Base-by-base conservation (phyloP, 257 asterid species). In the Parsonsia alboflavescens region DNA sequence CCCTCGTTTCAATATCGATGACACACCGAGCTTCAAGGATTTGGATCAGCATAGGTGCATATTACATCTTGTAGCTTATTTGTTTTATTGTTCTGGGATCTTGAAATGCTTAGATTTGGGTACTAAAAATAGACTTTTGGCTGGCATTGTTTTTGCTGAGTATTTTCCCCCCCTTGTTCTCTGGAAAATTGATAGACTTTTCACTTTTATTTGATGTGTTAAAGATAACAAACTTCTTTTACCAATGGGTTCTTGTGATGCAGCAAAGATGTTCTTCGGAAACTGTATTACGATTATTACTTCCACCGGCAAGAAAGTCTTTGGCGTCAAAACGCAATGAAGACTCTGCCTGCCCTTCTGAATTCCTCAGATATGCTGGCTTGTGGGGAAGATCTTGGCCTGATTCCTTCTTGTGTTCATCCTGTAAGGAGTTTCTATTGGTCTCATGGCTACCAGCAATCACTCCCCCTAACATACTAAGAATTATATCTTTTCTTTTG, bases 311-410 rank as follows among this genome's bases (percentile, higher is more conserved):
- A 95, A 87, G 99, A 95, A 80, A 76, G 78, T 61, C 75, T 95
- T 77, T 95, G 98, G 99, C 96, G 89, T 83, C 88, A 88, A 81
- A 95, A 95, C 72, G 98, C 99, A 24, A 79, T 95, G 63, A 95
- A 89, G 86, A 95, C 99, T 73, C 79, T 95, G 73, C 99, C 99
- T 6, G 99, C 83, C 73, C 96, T 95, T 50, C 71, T 95, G 93
- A 89, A 90, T 88, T 92, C 99, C 15, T 95, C 99, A 8, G 96
- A 90, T 80, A 95, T 95, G 99, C 88, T 95, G 78, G 96, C 98
- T 82, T 95, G 99, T 81, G 99, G 99, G 67, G 99, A 92, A 82
- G 99, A 95, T 86, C 99, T 95, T 49, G 99, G 99, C 74, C 66
- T 95, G 75, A 89, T 90, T 78, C 99, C 99, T 71, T 88, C 97